Evolutionary conservation across 2,329 filamentous ascomycete species (phyloP).

Genomic region (Aureobasidium mangrovei): DNA sequence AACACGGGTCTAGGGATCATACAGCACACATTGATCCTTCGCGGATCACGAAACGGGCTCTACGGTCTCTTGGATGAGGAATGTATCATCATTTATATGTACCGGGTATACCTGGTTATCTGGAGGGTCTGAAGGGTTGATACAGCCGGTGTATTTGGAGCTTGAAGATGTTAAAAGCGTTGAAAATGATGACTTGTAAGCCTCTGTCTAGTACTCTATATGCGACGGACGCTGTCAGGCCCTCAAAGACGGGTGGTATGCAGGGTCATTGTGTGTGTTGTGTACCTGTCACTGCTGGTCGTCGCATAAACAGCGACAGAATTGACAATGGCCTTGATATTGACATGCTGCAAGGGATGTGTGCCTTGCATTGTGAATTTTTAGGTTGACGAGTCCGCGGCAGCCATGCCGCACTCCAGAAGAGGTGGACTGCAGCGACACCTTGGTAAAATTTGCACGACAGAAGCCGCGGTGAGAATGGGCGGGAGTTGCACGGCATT

Average conservation of each 20-base stretch:
- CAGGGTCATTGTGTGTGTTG: not conserved
- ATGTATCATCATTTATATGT: not conserved
- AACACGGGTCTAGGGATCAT: not conserved
- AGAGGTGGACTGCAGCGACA: not conserved
- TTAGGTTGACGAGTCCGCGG: not conserved
- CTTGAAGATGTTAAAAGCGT: too few species aligned
- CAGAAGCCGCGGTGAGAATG: too few species aligned
- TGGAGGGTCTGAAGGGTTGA: too few species aligned
- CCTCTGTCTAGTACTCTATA: not conserved
- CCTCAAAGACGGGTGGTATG: not conserved
- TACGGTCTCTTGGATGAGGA: not conserved
- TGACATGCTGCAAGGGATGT: not conserved
- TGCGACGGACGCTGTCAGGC: conserved; percentile 8
- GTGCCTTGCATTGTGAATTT: conserved; percentile 3
- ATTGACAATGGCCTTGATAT: not conserved
- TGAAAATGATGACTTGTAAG: not conserved
- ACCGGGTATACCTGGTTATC: not conserved
- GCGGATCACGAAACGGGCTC: conserved; percentile 1
- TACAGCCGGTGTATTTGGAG: too few species aligned
- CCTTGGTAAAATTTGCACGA: not conserved
- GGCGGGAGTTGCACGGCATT: conserved; percentile 2
- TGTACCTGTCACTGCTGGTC: not conserved
- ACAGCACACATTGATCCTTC: not conserved
- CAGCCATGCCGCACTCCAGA: not conserved
- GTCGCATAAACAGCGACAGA: not conserved